Evolutionary conservation across 306 rosid species (phyloP), one percentile per base, ranked within the genome.

Genomic region (Sophora flavescens): DNA sequence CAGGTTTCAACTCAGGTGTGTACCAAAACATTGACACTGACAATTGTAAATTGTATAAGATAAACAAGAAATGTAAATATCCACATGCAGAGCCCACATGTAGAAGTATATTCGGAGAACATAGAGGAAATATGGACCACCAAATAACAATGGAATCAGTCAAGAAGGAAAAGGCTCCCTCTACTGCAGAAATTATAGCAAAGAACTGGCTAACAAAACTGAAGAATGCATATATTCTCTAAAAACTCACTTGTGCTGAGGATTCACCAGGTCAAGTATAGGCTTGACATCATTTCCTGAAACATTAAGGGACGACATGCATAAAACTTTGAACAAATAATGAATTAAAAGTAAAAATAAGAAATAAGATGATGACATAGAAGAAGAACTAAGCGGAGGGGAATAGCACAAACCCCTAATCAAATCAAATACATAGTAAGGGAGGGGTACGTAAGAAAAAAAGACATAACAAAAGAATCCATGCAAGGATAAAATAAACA

Each of bases 241-340:
- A 38, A 63, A 65, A 80, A 81, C 98, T 89, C 85, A 95, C 98
- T 83, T 95, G 83, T 86, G 94, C 60, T 95, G 98, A 67, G 95
- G 97, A 88, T 92, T 95, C 65, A 78, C 86, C 74, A 86, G 84
- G 82, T 95, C 92, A 74, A 92, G 77, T 75, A 89, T 41, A 6
- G 96, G 96, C 82, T 92, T 86, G 76, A 89, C 52, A 18, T 82
- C 84, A 77, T 83, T 84, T 81, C 96, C 97, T 92, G 85, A 66
- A 59, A 72, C 65, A 72, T 50, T 70, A 59, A 57, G 62, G 45
- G 66, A 78, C 9, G 4, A 52, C 42, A 35, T 59, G 65, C 50
- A 48, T 78, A 57, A 48, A 66, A 80, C 51, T 78, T 32, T 75
- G 54, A 60, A 59, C 28, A 81, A 78, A 52, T 51, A 33, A 59